These are phyloP conservation scores for Durio zibethinus DNA, from an alignment of 345 rosid species.

Conservation along the genomic window DNA sequence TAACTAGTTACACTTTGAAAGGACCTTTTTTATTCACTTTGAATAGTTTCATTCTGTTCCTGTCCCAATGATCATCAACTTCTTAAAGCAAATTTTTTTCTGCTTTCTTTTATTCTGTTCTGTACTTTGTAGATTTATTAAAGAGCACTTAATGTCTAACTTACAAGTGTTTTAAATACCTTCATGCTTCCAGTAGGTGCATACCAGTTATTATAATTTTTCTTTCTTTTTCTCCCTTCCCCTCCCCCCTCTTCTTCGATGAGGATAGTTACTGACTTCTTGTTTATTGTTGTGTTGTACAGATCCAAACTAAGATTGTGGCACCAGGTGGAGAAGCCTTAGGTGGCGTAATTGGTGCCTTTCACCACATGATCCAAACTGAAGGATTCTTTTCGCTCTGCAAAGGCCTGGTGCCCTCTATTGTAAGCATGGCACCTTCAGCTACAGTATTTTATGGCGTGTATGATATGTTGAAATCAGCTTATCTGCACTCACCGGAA, in stretches of 20 bases:
- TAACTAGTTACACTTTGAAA: not conserved
- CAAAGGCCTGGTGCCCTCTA: slow-evolving; percentile 71
- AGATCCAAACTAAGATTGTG: slow-evolving; percentile 70
- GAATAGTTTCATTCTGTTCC: not conserved
- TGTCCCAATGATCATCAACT: not conserved
- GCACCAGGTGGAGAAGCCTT: slow-evolving; percentile 74
- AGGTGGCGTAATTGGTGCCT: slow-evolving; percentile 69
- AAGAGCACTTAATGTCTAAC: not conserved
- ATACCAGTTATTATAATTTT: not conserved
- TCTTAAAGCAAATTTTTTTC: not conserved
- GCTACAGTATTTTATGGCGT: slow-evolving; percentile 76
- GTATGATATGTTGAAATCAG: slow-evolving; percentile 60
- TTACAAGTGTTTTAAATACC: no score
- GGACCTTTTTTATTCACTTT: not conserved
- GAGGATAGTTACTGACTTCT: not conserved
- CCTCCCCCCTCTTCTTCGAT: not conserved
- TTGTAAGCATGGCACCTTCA: slow-evolving; percentile 69
- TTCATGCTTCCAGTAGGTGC: not conserved
- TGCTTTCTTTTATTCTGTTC: not conserved
- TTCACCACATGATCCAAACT: slow-evolving; percentile 53
- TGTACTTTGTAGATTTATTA: not conserved
- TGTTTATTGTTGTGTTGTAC: slow-evolving; percentile 13
- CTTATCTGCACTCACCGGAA: slow-evolving; percentile 59
- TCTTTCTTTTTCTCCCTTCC: not conserved
- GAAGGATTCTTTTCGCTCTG: slow-evolving; percentile 74